These are phyloP conservation scores for Cenchrus fungigraminus DNA, from an alignment of 176 grass and related monocot species.

Conservation along the genomic window DNA sequence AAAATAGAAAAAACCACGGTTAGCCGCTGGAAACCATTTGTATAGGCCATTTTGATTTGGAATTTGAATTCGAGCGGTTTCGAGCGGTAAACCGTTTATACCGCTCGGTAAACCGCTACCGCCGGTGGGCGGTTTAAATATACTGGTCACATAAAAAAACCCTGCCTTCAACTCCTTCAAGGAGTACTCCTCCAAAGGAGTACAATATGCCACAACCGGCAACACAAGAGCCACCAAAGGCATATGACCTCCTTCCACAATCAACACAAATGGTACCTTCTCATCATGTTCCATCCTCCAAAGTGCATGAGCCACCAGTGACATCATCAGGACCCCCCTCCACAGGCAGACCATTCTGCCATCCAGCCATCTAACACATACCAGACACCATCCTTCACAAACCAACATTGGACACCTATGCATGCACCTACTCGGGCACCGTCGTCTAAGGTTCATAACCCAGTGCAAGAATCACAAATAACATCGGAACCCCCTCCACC, in stretches of 20 bases:
- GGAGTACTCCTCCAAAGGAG: not conserved
- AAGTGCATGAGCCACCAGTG: not conserved
- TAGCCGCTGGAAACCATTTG: no score
- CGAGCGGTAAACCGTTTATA: no score
- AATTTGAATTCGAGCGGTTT: no score
- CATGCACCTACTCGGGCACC: no score
- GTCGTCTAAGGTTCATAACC: not conserved
- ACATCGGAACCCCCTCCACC: not conserved
- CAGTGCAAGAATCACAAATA: not conserved
- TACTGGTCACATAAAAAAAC: no score
- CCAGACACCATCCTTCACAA: not conserved
- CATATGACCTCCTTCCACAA: not conserved
- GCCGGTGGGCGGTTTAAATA: no score
- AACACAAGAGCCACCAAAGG: not conserved
- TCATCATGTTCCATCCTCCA: not conserved
- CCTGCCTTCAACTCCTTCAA: not conserved
- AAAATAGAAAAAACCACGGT: no score
- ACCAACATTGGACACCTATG: not conserved
- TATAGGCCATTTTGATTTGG: no score
- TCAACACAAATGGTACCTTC: not conserved
- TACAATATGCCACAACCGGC: not conserved
- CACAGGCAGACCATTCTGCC: not conserved
- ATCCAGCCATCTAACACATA: not conserved
- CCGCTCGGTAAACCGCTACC: no score
- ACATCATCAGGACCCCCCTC: not conserved